These are phyloP conservation scores for Ganoderma lucidum DNA, from an alignment of 1,284 basidiomycete species.

Conservation along the genomic window DNA sequence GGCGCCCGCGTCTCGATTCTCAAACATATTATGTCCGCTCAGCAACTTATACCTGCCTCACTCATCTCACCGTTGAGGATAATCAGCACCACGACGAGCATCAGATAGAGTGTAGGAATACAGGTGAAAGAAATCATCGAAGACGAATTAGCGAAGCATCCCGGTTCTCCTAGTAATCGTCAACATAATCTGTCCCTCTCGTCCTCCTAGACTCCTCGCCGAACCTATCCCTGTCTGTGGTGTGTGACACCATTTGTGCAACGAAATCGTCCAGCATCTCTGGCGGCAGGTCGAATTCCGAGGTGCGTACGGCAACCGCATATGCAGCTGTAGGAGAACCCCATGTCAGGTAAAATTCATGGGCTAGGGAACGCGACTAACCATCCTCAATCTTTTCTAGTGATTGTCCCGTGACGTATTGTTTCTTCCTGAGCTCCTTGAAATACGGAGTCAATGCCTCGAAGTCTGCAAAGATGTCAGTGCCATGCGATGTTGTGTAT, in stretches of 20 bases:
- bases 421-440: conserved; percentile 86
- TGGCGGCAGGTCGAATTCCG: conserved; percentile 73
- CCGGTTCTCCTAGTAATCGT: conserved; percentile 18
- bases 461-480: conserved; percentile 61
- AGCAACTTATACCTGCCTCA: background rate
- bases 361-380: conserved; percentile 43
- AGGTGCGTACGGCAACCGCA: conserved; percentile 71
- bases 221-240: conserved; percentile 18
- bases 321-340: conserved; percentile 62
- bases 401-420: conserved; percentile 84
- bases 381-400: conserved; percentile 95
- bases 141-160: background rate
- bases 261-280: conserved; percentile 76
- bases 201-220: conserved; percentile 26
- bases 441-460: conserved; percentile 77
- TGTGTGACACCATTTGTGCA: conserved; percentile 49
- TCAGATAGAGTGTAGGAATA: background rate
- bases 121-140: background rate
- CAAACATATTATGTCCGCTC: background rate
- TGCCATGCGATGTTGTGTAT: background rate
- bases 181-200: conserved; percentile 18
- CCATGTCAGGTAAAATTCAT: background rate
- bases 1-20: background rate
- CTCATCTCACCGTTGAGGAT: background rate
- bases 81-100: background rate